Conservation (phyloP, 1,139 yeast genomes). For the Lodderomyces orthopsilosis region DNA sequence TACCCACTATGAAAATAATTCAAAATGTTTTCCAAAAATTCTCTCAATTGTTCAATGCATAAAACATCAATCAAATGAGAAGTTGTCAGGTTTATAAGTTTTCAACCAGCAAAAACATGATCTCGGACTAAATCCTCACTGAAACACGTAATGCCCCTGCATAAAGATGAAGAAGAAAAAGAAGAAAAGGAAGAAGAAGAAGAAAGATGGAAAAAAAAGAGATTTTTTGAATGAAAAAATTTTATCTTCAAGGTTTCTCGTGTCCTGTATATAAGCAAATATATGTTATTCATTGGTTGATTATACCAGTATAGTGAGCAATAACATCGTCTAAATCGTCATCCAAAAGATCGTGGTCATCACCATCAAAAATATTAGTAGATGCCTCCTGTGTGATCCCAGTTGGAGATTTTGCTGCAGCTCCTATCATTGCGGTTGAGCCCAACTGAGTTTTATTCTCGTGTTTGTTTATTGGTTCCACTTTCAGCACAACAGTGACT, state of each 20-base stretch:
- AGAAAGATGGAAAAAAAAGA: slow-evolving; percentile 2
- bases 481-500: neutral
- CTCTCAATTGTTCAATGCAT: slow-evolving; percentile 51
- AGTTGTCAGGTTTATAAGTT: slow-evolving; percentile 98
- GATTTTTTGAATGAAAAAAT: too few species aligned
- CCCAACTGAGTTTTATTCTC: too few species aligned
- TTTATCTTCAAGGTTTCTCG: too few species aligned
- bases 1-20: too few species aligned
- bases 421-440: too few species aligned
- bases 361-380: neutral
- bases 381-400: neutral
- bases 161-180: slow-evolving; percentile 79
- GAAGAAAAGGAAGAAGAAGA: slow-evolving; percentile 12
- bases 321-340: slow-evolving; percentile 30
- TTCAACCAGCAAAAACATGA: slow-evolving; percentile 99
- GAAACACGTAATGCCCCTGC: slow-evolving; percentile 99
- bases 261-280: slow-evolving; percentile 4
- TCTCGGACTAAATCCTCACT: slow-evolving; percentile 99
- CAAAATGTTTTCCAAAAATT: slow-evolving; percentile 63
- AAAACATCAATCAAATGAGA: slow-evolving; percentile 52
- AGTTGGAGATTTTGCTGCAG: too few species aligned
- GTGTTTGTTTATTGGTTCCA: neutral
- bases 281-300: neutral
- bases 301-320: slow-evolving; percentile 8
- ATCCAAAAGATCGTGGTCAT: slow-evolving; percentile 23